Percentiles rank a stretch among this genome's conserved stretches.
These are phyloP conservation scores for Penstemon newberryi DNA, from an alignment of 257 asterid species.

Conservation along the genomic window DNA sequence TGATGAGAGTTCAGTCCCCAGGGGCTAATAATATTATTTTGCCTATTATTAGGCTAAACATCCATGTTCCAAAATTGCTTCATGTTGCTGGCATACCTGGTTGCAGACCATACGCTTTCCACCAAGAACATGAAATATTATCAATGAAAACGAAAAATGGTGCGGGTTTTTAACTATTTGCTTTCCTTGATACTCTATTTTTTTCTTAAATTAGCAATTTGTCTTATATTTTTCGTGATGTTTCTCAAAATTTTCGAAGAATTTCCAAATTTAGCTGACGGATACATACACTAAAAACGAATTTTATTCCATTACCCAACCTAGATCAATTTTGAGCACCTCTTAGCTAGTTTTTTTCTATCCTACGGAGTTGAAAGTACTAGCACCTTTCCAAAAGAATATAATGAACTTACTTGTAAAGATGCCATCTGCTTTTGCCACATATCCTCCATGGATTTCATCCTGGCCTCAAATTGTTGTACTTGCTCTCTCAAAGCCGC, in stretches of 20 bases:
- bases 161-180: no score
- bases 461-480: constrained; percentile 50
- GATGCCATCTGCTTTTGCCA: constrained; percentile 70
- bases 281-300: no score
- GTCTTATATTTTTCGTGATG: no score
- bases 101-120: neutral
- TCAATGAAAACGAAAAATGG: no score
- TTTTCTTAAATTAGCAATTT: no score
- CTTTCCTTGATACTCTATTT: no score
- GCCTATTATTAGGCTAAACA: no score
- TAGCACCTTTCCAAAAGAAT: constrained; percentile 10
- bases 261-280: no score
- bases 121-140: no score
- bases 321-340: neutral
- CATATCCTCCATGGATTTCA: constrained; percentile 58
- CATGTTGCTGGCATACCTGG: neutral
- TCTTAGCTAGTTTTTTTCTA: constrained; percentile 3
- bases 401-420: constrained; percentile 51
- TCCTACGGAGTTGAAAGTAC: neutral
- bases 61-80: neutral
- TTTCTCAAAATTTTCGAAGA: no score
- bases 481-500: constrained; percentile 54
- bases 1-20: no score
- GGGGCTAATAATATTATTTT: no score
- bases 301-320: neutral